phyloP scores from a whole-genome alignment of 805 yeast genomes.

The Candida germanica region DNA sequence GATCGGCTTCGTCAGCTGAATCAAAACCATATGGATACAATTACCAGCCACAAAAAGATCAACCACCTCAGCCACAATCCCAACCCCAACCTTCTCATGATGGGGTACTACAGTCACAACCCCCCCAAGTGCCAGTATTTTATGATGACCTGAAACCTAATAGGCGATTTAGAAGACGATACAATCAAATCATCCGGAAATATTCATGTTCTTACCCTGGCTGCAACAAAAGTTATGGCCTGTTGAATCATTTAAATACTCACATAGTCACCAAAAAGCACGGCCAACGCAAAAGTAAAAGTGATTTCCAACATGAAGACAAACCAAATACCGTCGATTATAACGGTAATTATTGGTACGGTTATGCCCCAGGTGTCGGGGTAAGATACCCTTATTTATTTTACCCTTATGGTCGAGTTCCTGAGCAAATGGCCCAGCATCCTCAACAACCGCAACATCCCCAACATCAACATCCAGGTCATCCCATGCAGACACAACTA shows the following conservation, averaged over 20 bases:
- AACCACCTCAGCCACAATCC: too few species aligned
- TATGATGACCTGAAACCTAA: slow-evolving; percentile 19
- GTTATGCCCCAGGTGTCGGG: slow-evolving; percentile 10
- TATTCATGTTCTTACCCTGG: slow-evolving; percentile 36
- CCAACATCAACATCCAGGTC: background rate
- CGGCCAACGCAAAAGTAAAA: slow-evolving; percentile 41
- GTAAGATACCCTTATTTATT: slow-evolving; percentile 8
- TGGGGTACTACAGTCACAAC: too few species aligned
- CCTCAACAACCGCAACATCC: background rate
- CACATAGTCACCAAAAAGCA: slow-evolving; percentile 45
- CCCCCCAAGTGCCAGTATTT: slow-evolving; percentile 5
- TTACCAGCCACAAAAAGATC: too few species aligned
- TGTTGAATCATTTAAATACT: slow-evolving; percentile 42
- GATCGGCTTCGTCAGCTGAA: too few species aligned
- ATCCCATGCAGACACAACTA: background rate
- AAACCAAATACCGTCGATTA: slow-evolving; percentile 9
- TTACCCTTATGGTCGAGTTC: slow-evolving; percentile 7
- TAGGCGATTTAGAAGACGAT: slow-evolving; percentile 33
- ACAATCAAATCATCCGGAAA: slow-evolving; percentile 34
- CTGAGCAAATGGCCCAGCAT: slow-evolving; percentile 2
- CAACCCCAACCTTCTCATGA: too few species aligned
- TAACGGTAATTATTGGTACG: slow-evolving; percentile 19
- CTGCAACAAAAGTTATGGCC: slow-evolving; percentile 41
- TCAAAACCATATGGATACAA: too few species aligned
- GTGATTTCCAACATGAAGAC: slow-evolving; percentile 33